Evolutionary conservation across 495 filamentous ascomycete species (phyloP).

Genomic region (Ramalina intermedia): DNA sequence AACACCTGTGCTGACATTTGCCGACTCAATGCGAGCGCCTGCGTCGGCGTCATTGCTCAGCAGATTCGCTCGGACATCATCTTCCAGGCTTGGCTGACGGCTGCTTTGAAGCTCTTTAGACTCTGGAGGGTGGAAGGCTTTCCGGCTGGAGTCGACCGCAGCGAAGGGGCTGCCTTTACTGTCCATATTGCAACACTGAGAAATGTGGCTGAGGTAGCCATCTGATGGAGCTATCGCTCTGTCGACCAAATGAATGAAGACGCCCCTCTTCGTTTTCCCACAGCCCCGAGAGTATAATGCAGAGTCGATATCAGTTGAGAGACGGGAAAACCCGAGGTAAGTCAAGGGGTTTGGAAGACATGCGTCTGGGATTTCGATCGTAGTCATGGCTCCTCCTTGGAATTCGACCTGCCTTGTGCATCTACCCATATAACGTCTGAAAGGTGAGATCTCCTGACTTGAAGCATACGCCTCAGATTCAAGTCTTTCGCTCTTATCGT

Average conservation of each 20-base stretch:
- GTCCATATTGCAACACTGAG: slow-evolving; percentile 50
- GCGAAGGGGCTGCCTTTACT: slow-evolving; percentile 45
- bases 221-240: background rate
- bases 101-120: slow-evolving; percentile 49
- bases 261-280: too few relatives aligned
- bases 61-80: slow-evolving; percentile 74
- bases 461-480: too few relatives aligned
- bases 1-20: slow-evolving; percentile 71
- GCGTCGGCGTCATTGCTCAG: slow-evolving; percentile 9
- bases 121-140: slow-evolving; percentile 65
- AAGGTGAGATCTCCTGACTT: too few relatives aligned
- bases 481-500: too few relatives aligned
- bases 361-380: too few relatives aligned
- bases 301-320: background rate
- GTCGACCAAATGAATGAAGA: too few relatives aligned
- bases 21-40: slow-evolving; percentile 28
- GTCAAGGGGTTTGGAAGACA: too few relatives aligned
- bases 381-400: too few relatives aligned
- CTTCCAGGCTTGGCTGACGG: slow-evolving; percentile 66
- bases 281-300: background rate
- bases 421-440: too few relatives aligned
- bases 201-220: background rate
- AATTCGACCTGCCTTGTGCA: too few relatives aligned
- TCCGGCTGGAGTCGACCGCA: slow-evolving; percentile 39
- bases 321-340: background rate